phyloP scores from a whole-genome alignment of 805 yeast genomes.

The Clavispora asparagi region DNA sequence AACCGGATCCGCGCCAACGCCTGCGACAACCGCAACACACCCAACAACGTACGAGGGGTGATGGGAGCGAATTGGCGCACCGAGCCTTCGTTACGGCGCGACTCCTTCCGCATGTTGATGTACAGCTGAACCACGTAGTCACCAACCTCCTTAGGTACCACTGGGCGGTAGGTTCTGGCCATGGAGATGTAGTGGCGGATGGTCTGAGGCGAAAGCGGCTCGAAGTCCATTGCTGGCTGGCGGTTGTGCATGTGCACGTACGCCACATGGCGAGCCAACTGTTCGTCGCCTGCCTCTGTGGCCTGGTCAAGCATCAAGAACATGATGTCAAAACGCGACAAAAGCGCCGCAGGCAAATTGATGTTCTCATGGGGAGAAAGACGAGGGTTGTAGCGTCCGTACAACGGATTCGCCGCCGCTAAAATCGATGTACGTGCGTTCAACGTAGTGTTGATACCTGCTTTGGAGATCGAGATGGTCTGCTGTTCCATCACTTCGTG shows the following conservation, averaged over 20 bases:
- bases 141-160: constrained; percentile 75
- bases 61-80: constrained; percentile 81
- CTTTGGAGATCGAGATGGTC: constrained; percentile 94
- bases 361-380: constrained; percentile 92
- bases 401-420: constrained; percentile 98
- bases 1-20: constrained; percentile 90
- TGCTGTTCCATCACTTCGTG: constrained; percentile 99
- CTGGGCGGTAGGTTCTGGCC: constrained; percentile 83
- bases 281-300: constrained; percentile 69
- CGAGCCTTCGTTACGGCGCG: constrained; percentile 72
- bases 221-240: constrained; percentile 74
- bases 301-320: constrained; percentile 86
- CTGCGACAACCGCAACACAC: constrained; percentile 87
- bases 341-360: constrained; percentile 91
- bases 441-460: constrained; percentile 93
- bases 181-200: constrained; percentile 81
- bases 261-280: constrained; percentile 89
- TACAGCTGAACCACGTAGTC: constrained; percentile 83
- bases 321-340: constrained; percentile 90
- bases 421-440: constrained; percentile 93
- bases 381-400: constrained; percentile 88
- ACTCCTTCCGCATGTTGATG: constrained; percentile 88
- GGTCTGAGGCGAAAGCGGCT: constrained; percentile 71
- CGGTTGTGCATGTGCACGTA: constrained; percentile 90
- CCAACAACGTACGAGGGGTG: constrained; percentile 91